Evolutionary conservation across 2,329 filamentous ascomycete genomes (phyloP), one percentile per base, ranked within the genome.

Genomic region (Fusarium odoratissimum): DNA sequence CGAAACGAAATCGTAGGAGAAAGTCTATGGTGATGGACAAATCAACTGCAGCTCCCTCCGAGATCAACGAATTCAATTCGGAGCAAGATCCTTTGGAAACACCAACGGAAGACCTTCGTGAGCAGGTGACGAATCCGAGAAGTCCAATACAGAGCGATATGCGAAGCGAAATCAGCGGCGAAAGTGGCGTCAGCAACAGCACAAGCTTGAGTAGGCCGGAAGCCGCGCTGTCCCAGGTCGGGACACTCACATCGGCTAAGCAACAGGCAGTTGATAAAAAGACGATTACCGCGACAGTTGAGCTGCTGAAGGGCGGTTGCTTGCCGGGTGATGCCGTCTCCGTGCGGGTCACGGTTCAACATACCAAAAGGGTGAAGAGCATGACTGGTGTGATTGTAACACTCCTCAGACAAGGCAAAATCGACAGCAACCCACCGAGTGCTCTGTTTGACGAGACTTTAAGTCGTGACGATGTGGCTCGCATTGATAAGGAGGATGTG

Each of bases 321-420:
- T 85, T 98, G 19, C 91, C 95, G 1, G 96, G 96, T 21, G 96
- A 98, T 76, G 89, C 89, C 30, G 86, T 98, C 46, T 91, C 93
- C 0, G 88, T 98, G 60, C 92, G 90, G 76, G 91, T 98, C 58
- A 91, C 89, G 1, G 91, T 99, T 67, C 92, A 94, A 72, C 96
- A 98, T 80, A 95, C 92, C 67, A 97, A 97, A 81, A 89, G 91
- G 64, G 90, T 98, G 78, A 94, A 95, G 83, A 98, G 95, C 79
- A 88, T 97, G 83, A 93, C 95, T 75, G 95, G 96, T 12, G 92
- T 98, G 52, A 96, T 98, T 68, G 90, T 97, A 49, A 98, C 96
- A 4, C 85, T 99, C 13, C 98, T 97, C 80, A 91, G 96, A 48
- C 93, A 97, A 81, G 95, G 95, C 30, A 91, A 94, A 67, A 95